Percentiles rank a stretch among this genome's conserved stretches.
phyloP scores from a whole-genome alignment of 2,329 filamentous ascomycete genomes.

The Pestalotiopsis sp. region DNA sequence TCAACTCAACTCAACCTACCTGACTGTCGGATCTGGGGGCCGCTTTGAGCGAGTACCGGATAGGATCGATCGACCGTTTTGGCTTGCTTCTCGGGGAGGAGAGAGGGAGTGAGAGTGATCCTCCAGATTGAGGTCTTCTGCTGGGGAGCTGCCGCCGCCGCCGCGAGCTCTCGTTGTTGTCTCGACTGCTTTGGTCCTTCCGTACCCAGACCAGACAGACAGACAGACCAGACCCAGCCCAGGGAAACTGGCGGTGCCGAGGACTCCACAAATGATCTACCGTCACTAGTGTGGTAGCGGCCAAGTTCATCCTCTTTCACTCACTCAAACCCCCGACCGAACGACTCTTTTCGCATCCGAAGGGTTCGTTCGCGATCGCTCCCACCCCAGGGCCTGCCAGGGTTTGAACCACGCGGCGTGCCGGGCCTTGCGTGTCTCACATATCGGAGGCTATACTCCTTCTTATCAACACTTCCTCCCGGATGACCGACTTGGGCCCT shows the following conservation, averaged over 20 bases:
- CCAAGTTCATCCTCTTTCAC: background rate
- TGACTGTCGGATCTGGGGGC: background rate
- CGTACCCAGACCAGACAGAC: background rate
- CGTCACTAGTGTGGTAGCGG: background rate
- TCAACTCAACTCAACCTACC: background rate
- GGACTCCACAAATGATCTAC: background rate
- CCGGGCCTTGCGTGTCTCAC: background rate
- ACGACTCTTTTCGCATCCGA: background rate
- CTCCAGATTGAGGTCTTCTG: background rate
- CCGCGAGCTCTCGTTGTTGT: background rate
- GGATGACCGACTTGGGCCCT: background rate
- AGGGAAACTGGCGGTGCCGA: background rate
- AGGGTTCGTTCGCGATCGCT: background rate
- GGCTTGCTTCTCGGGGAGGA: background rate
- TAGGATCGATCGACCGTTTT: background rate
- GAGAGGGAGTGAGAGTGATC: too few species aligned
- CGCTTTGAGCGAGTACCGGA: background rate
- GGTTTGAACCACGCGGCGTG: background rate
- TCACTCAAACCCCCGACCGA: background rate
- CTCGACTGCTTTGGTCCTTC: background rate
- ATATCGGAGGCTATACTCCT: background rate
- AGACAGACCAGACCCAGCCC: background rate
- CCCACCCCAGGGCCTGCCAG: background rate
- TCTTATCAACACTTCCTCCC: background rate
- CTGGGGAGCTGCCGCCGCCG: background rate